Percentiles rank a stretch among this genome's conserved stretches.
Evolutionary conservation across 2,329 filamentous ascomycete species (phyloP).

Genomic region (Exophiala sp.): DNA sequence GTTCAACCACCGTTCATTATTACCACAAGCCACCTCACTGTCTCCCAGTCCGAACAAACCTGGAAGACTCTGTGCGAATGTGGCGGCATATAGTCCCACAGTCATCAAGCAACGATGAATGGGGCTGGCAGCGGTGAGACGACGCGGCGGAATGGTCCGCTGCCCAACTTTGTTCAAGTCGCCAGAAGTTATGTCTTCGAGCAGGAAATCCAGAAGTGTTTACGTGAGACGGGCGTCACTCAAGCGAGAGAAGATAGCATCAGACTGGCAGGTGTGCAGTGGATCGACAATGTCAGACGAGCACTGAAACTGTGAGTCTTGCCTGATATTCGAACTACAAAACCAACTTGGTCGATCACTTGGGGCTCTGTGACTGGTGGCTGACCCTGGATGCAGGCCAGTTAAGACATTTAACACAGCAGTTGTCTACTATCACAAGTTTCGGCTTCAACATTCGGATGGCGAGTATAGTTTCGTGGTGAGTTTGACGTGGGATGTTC

Average conservation of each 20-base stretch:
- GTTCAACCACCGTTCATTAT: neutral
- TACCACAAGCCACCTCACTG: neutral
- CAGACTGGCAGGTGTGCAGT: slow-evolving; percentile 76
- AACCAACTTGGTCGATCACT: neutral
- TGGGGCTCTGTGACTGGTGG: neutral
- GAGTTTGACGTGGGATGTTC: slow-evolving; percentile 26
- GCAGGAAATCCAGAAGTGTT: slow-evolving; percentile 66
- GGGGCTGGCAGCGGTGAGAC: slow-evolving; percentile 16
- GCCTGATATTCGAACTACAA: neutral
- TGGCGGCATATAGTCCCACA: slow-evolving; percentile 11
- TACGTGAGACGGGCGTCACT: slow-evolving; percentile 64
- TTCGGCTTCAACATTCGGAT: slow-evolving; percentile 78
- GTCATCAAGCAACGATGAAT: slow-evolving; percentile 17
- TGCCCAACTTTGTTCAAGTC: slow-evolving; percentile 59
- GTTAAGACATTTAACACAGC: slow-evolving; percentile 89
- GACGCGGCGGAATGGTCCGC: slow-evolving; percentile 39
- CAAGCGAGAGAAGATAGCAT: slow-evolving; percentile 73
- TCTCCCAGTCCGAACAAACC: neutral
- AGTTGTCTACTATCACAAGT: slow-evolving; percentile 88
- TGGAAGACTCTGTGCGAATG: slow-evolving; percentile 13
- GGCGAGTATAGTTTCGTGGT: slow-evolving; percentile 70
- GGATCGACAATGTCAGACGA: slow-evolving; percentile 79
- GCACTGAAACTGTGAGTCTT: slow-evolving; percentile 66
- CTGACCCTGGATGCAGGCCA: slow-evolving; percentile 50
- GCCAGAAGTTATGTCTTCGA: slow-evolving; percentile 76